A percentile compares a stretch with the other conserved stretches of the same genome.
Evolutionary conservation across 495 filamentous ascomycete species (phyloP).

Genomic region (Hyaloscypha hepaticicola): DNA sequence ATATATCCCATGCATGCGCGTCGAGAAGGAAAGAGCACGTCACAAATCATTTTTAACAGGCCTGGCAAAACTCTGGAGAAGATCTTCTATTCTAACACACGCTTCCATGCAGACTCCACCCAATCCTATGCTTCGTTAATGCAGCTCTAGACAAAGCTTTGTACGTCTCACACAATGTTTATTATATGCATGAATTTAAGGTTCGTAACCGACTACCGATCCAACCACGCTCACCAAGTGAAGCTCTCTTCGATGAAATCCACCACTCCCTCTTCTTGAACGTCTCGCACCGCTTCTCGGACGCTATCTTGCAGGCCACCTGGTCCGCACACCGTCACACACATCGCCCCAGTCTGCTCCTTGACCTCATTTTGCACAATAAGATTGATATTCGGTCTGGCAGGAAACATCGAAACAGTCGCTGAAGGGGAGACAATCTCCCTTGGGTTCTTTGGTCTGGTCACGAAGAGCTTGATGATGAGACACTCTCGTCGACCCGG

Average conservation of each 20-base stretch:
- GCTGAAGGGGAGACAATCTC: slow-evolving; percentile 67
- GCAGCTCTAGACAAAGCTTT: neutral
- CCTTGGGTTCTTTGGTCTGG: slow-evolving; percentile 69
- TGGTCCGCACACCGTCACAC: slow-evolving; percentile 86
- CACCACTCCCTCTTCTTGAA: slow-evolving; percentile 62
- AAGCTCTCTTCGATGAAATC: slow-evolving; percentile 90
- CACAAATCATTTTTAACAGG: too few relatives aligned
- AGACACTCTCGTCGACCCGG: slow-evolving; percentile 74
- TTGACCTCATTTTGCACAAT: slow-evolving; percentile 74
- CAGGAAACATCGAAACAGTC: slow-evolving; percentile 82
- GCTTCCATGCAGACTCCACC: neutral
- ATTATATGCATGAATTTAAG: slow-evolving; percentile 14
- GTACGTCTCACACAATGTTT: neutral
- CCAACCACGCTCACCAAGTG: slow-evolving; percentile 61
- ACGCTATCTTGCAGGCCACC: slow-evolving; percentile 84
- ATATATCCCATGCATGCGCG: too few relatives aligned
- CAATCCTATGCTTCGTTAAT: neutral
- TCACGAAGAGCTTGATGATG: slow-evolving; percentile 83
- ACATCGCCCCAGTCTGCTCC: slow-evolving; percentile 80
- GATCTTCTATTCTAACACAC: neutral
- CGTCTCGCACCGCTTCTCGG: slow-evolving; percentile 64
- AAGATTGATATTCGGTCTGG: slow-evolving; percentile 76
- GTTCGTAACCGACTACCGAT: neutral
- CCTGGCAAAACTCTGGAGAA: neutral
- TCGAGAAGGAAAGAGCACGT: too few relatives aligned